Evolutionary conservation across 257 asterid species (phyloP).

Genomic region (Handroanthus guayacan): DNA sequence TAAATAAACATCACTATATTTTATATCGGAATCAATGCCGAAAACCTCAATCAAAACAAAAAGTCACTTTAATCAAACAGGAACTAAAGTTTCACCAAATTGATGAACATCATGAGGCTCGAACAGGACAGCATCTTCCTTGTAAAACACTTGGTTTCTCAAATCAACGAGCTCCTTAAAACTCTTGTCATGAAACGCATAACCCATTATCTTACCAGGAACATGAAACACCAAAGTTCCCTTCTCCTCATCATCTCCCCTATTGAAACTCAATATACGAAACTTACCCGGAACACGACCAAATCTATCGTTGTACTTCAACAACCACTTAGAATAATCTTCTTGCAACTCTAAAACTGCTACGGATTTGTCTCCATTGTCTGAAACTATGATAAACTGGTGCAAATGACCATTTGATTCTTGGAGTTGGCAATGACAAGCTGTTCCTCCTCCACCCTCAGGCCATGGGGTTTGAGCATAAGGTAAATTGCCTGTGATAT

Average conservation of each 20-base stretch:
- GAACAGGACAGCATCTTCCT: conserved; percentile 26
- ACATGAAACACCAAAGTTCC: conserved; percentile 25
- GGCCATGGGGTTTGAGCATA: conserved; percentile 6
- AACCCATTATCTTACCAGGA: conserved; percentile 31
- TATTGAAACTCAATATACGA: conserved; percentile 22
- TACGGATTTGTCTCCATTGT: conserved; percentile 26
- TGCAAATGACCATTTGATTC: conserved; percentile 25
- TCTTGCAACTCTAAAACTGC: conserved; percentile 34
- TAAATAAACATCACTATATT: too few species aligned
- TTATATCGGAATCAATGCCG: too few species aligned
- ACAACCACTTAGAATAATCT: conserved; percentile 29
- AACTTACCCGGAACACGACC: conserved; percentile 7
- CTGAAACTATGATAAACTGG: conserved; percentile 22
- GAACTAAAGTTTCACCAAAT: conserved; percentile 33
- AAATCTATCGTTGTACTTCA: conserved; percentile 24
- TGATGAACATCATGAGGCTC: conserved; percentile 18
- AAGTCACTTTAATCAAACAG: conserved; percentile 16
- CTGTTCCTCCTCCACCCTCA: background rate
- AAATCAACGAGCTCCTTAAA: conserved; percentile 34
- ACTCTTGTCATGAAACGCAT: conserved; percentile 35
- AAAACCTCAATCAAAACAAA: too few species aligned
- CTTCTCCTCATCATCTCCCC: conserved; percentile 31
- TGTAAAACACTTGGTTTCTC: conserved; percentile 27
- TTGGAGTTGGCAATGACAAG: conserved; percentile 26
- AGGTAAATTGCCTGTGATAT: conserved; percentile 14